phyloP scores from a whole-genome alignment of 1,284 basidiomycete species.

The Apiotrichum gamsii region DNA sequence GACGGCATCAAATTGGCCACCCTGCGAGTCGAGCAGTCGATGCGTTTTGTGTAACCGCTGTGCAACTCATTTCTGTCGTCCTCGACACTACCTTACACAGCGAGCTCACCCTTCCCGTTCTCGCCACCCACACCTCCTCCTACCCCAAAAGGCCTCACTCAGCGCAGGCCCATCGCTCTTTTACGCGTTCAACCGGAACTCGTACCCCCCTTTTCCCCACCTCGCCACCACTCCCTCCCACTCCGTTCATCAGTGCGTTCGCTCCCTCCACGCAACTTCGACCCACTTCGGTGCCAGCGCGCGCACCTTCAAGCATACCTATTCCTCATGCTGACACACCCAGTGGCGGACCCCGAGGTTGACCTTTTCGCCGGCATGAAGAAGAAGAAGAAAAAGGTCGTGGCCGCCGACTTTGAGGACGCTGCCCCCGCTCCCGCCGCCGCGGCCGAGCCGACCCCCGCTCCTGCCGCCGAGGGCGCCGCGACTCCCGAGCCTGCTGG shows the following conservation, averaged over 20 bases:
- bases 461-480: slow-evolving; percentile 27
- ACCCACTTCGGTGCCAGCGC: too few relatives aligned
- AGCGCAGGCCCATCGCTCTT: too few relatives aligned
- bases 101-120: too few relatives aligned
- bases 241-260: slow-evolving; percentile 5
- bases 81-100: too few relatives aligned
- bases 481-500: slow-evolving; percentile 29
- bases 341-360: slow-evolving; percentile 46
- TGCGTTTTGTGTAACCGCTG: too few relatives aligned
- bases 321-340: slow-evolving; percentile 2
- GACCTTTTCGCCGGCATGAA: slow-evolving; percentile 52
- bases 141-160: too few relatives aligned
- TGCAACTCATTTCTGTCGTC: too few relatives aligned
- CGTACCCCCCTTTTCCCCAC: neutral
- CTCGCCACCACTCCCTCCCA: neutral
- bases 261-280: neutral
- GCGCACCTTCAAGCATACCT: too few relatives aligned
- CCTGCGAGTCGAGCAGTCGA: too few relatives aligned
- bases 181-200: too few relatives aligned
- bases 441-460: slow-evolving; percentile 22
- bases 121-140: too few relatives aligned
- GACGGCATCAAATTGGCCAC: too few relatives aligned
- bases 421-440: slow-evolving; percentile 30
- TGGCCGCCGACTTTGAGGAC: slow-evolving; percentile 45
- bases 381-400: slow-evolving; percentile 52